Evolutionary conservation across 352 stramenopile species (phyloP).

Genomic region (Phytophthora litchii): DNA sequence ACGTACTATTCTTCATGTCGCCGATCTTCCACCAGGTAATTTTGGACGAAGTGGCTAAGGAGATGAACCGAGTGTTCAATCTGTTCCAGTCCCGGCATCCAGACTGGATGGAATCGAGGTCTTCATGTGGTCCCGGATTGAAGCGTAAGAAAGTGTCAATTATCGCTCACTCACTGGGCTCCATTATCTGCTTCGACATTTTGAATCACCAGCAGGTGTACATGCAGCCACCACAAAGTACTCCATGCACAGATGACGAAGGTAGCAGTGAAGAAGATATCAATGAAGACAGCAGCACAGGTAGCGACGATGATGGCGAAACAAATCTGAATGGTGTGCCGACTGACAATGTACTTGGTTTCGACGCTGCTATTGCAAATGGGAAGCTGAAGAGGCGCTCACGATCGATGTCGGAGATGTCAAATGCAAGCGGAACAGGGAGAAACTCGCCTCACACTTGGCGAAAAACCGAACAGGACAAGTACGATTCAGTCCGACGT

Average conservation of each 20-base stretch:
- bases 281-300: constrained; percentile 23
- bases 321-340: not conserved
- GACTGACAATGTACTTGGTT: constrained; percentile 36
- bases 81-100: constrained; percentile 74
- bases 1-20: constrained; percentile 94
- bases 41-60: constrained; percentile 88
- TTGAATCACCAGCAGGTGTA: constrained; percentile 72
- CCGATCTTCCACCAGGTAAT: constrained; percentile 93
- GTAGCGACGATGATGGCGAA: constrained; percentile 23
- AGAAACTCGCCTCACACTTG: constrained; percentile 21
- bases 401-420: constrained; percentile 50
- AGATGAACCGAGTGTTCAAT: constrained; percentile 91
- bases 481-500: constrained; percentile 5
- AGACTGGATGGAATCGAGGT: constrained; percentile 43
- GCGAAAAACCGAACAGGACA: constrained; percentile 11
- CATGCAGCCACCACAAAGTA: constrained; percentile 37
- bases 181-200: constrained; percentile 94
- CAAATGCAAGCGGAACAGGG: constrained; percentile 20
- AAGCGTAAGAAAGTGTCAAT: constrained; percentile 86
- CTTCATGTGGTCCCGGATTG: not conserved
- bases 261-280: constrained; percentile 40
- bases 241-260: constrained; percentile 42
- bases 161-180: constrained; percentile 87
- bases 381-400: constrained; percentile 43
- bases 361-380: constrained; percentile 36